Evolutionary conservation across 371 early-diverging fungal species (phyloP), one percentile per base, ranked within the genome.

Genomic region (Dinochytrium kinnereticum): DNA sequence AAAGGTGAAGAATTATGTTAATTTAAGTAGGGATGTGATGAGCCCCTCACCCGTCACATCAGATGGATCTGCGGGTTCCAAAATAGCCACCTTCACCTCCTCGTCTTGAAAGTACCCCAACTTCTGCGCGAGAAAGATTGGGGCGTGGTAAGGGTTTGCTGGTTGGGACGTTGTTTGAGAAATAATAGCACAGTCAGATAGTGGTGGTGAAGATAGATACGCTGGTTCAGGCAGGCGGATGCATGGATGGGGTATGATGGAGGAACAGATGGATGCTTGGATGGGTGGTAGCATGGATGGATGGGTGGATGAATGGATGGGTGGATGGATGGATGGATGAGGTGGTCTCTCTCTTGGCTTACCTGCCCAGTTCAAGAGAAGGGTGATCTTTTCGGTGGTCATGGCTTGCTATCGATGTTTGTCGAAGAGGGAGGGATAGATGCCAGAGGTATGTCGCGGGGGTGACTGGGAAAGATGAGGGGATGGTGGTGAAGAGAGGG

Each of bases 81-180:
- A 80, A 70, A 90, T 87, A 28, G 90, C 90, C 0, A 89, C 88
- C 72, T 86, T 84, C 78, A 90, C 80, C 51, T 85, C 88, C 75
- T 90, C 85, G 3, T 87, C 86, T 0, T 69, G 76, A 74, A 90
- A 90, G 74, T 85, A 89, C 72, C 81, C 82, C 59, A 87, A 79
- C 78, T 89, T 88, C 44, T 88, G 85, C 7, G 91, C 90, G 57
- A 90, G 78, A 74, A 84, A 90, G 68, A 90, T 59, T 5, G 91
- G 91, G n/a, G 86, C 82, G 74, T 89, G 91, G 80, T 89, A 89
- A 19, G 90, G 87, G 33, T 84, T 88, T 37, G 91, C 89, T 61
- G 26, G 13, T 55, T 7, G 15, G 15, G 17, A 28, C 21, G 57
- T 24, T 13, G 57, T 10, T 7, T 28, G 26, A 30, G 26, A 30